Base-by-base conservation (phyloP, 1,139 yeast genomes). In the Blastobotrys arbuscula region DNA sequence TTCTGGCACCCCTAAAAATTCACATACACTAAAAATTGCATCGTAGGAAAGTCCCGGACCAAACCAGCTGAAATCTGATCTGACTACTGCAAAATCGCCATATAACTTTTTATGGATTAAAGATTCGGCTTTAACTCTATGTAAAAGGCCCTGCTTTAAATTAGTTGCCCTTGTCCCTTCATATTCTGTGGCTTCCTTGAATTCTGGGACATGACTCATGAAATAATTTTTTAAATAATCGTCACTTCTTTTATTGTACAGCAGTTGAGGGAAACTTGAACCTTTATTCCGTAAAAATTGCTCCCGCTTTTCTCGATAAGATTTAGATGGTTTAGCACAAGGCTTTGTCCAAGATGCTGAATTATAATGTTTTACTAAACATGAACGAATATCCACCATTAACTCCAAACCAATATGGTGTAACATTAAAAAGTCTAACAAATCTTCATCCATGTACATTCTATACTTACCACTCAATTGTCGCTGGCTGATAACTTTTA, bases 41-140 rank as follows among this genome's bases (percentile, higher is more conserved):
- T 39, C 48, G 21, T 48, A 53, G 8, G 55, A 39, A 30, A 55
- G 30, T 3, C 54, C 48, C 18, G 57, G 57, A 4, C 57, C 58
- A 47, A 54, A 55, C 55, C 55, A 53, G 13, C 48, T 41, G 43
- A 49, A 55, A 40, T 55, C 58, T 13, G 57, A 52, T 8, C 56
- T 45, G 23, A 54, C 37, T n/a, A 47, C 54, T 9, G 55, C 47
- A 38, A 54, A 55, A 13, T 46, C 52, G 3, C 50, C 45, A 10
- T 46, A 36, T 6, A 54, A 15, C 7, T 43, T 40, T 10, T 50
- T 44, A 38, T 50, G 44, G 13, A 55, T 45, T 12, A 44, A 34
- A 2, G 45, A 18, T 31, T 55, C 58, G 2, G 47, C 23, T 13
- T 16, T 37, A 18, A 43, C 24, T 19, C 47, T 30, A 8, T 48